phyloP scores from a whole-genome alignment of 345 rosid species.

The Cardamine chenopodiifolia region DNA sequence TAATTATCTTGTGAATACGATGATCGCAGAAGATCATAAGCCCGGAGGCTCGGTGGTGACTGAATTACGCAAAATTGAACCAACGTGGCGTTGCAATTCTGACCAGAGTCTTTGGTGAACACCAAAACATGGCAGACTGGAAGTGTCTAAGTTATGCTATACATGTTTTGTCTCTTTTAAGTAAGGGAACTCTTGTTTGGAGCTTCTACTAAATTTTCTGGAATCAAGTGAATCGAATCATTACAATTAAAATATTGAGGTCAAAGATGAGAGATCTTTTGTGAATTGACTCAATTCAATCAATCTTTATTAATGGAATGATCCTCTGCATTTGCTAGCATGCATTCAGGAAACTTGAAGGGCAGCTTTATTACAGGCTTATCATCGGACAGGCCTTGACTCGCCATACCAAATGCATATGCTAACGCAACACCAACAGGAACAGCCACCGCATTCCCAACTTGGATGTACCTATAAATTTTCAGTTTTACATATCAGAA shows the following conservation, averaged over 20 bases:
- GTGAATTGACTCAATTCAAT: not conserved
- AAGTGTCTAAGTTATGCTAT: too few relatives aligned
- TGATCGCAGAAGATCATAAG: too few relatives aligned
- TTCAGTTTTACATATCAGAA: not conserved
- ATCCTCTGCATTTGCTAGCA: not conserved
- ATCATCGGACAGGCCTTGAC: constrained; percentile 38
- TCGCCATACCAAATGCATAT: constrained; percentile 43
- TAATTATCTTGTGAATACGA: not conserved
- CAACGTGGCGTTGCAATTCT: not conserved
- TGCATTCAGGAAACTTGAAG: constrained; percentile 38
- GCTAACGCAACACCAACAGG: constrained; percentile 47
- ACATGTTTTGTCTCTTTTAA: not conserved
- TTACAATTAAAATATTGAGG: not conserved
- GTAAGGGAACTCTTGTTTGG: too few relatives aligned
- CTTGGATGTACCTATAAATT: constrained; percentile 42
- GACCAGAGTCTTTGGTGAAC: not conserved
- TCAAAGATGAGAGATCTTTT: not conserved
- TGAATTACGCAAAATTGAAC: not conserved
- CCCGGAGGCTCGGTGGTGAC: too few relatives aligned
- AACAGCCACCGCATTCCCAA: constrained; percentile 52
- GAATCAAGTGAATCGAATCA: not conserved
- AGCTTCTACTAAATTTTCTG: too few relatives aligned
- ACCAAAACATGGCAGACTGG: too few relatives aligned
- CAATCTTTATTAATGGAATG: not conserved
- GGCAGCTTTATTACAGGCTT: constrained; percentile 36